These are phyloP conservation scores for Boletus rex-veris DNA, from an alignment of 768 basidiomycete species.

Conservation along the genomic window DNA sequence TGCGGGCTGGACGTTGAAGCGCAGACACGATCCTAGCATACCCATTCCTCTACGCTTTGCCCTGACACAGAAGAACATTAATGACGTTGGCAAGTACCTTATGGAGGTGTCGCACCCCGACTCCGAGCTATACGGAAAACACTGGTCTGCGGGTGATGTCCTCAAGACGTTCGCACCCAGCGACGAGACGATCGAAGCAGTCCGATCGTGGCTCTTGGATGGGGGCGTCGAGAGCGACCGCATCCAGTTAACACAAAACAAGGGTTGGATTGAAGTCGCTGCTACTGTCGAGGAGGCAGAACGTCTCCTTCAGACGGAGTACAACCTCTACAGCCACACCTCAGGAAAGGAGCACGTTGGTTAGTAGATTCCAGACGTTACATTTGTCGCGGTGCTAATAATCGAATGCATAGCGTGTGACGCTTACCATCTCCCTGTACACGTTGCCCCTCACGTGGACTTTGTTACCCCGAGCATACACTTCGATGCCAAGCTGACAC, in stretches of 20 bases:
- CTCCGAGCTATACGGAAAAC: slow-evolving; percentile 30
- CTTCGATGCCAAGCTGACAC: slow-evolving; percentile 25
- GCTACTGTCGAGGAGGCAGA: slow-evolving; percentile 33
- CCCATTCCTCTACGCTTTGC: slow-evolving; percentile 29
- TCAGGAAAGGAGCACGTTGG: slow-evolving; percentile 26
- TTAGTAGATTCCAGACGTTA: background rate
- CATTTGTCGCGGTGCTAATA: background rate
- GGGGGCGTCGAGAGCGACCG: slow-evolving; percentile 24
- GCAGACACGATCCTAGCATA: slow-evolving; percentile 34
- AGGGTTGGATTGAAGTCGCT: slow-evolving; percentile 28
- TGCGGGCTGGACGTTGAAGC: slow-evolving; percentile 35
- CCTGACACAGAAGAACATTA: slow-evolving; percentile 17
- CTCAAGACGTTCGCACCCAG: slow-evolving; percentile 22
- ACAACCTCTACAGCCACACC: slow-evolving; percentile 28
- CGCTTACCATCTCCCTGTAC: slow-evolving; percentile 31
- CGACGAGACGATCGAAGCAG: slow-evolving; percentile 18
- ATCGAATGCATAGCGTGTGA: slow-evolving; percentile 25
- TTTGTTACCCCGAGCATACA: slow-evolving; percentile 36
- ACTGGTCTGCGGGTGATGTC: slow-evolving; percentile 30
- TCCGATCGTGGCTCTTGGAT: slow-evolving; percentile 25
- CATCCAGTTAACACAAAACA: slow-evolving; percentile 13
- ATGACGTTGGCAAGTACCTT: slow-evolving; percentile 24
- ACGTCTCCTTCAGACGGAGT: slow-evolving; percentile 29
- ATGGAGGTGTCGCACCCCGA: slow-evolving; percentile 36
- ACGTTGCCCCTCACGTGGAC: slow-evolving; percentile 32